Percentiles rank a stretch among this genome's conserved stretches.
These are phyloP conservation scores for Phytopythium chamaehyphon DNA, from an alignment of 352 stramenopile genomes.

Conservation along the genomic window DNA sequence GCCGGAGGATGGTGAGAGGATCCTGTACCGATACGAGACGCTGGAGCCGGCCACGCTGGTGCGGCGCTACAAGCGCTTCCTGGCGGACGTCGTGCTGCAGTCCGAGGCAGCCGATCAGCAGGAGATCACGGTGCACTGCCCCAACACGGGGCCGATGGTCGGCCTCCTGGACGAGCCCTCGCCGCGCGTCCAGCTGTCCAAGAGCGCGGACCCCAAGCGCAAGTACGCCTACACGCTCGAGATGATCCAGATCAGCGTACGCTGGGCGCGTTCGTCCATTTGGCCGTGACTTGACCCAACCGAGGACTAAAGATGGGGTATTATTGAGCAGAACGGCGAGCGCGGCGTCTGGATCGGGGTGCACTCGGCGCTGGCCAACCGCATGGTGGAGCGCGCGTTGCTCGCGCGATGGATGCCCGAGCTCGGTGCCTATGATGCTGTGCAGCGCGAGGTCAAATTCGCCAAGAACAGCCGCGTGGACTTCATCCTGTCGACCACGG, in stretches of 20 bases:
- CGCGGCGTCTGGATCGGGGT: constrained; percentile 71
- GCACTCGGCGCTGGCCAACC: constrained; percentile 72
- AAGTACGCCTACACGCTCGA: constrained; percentile 85
- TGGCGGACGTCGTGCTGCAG: constrained; percentile 70
- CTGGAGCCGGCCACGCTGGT: constrained; percentile 54
- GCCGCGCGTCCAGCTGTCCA: constrained; percentile 70
- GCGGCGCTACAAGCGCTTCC: constrained; percentile 80
- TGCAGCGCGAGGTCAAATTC: constrained; percentile 75
- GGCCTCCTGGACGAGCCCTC: constrained; percentile 65
- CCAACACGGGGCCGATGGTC: constrained; percentile 82
- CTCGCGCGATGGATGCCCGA: constrained; percentile 56
- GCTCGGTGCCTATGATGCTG: constrained; percentile 43
- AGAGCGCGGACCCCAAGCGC: constrained; percentile 67
- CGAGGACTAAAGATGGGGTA: not conserved
- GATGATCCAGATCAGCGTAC: constrained; percentile 80
- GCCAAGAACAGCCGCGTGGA: constrained; percentile 81
- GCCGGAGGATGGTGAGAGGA: constrained; percentile 10
- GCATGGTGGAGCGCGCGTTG: constrained; percentile 73
- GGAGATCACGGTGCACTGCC: constrained; percentile 74
- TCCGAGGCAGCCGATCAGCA: constrained; percentile 5
- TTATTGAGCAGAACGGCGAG: constrained; percentile 55
- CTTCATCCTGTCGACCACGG: constrained; percentile 59
- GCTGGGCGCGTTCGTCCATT: constrained; percentile 6
- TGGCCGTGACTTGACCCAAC: not conserved
- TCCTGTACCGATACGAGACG: constrained; percentile 51